Evolutionary conservation across 208 protist species (phyloP).

Genomic region (Trypanosoma mega): DNA sequence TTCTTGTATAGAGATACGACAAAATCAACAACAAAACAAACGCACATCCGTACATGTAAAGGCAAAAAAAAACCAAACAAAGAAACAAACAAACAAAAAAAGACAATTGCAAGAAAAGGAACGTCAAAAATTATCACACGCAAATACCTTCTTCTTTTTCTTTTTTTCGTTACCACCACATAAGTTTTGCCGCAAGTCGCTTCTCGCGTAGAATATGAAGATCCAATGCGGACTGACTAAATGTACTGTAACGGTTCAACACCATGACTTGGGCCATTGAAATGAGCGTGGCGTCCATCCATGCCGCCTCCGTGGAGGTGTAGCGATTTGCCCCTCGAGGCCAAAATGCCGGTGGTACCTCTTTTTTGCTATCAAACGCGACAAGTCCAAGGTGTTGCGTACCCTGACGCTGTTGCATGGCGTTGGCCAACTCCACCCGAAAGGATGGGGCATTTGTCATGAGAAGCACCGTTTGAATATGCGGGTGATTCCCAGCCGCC

Average conservation of each 20-base stretch:
- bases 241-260: conserved; percentile 32
- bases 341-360: conserved; percentile 16
- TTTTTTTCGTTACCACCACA: conserved; percentile 20
- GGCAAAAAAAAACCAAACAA: conserved; percentile 1
- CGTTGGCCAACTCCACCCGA: background rate
- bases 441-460: conserved; percentile 13
- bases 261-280: conserved; percentile 23
- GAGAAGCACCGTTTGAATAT: conserved; percentile 5
- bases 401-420: background rate
- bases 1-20: conserved; percentile 3
- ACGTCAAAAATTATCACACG: background rate
- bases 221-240: conserved; percentile 30
- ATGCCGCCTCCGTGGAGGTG: conserved; percentile 9
- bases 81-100: conserved; percentile 9
- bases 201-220: conserved; percentile 24
- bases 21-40: background rate
- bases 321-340: background rate
- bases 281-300: conserved; percentile 23
- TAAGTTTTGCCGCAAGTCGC: conserved; percentile 4
- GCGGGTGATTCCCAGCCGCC: background rate
- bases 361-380: background rate
- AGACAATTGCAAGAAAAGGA: background rate
- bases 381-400: conserved; percentile 12
- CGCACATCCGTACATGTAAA: no score
- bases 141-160: background rate